Evolutionary conservation across 257 asterid species (phyloP), one percentile per base, ranked within the genome.

Genomic region (Cynanchum wilfordii): DNA sequence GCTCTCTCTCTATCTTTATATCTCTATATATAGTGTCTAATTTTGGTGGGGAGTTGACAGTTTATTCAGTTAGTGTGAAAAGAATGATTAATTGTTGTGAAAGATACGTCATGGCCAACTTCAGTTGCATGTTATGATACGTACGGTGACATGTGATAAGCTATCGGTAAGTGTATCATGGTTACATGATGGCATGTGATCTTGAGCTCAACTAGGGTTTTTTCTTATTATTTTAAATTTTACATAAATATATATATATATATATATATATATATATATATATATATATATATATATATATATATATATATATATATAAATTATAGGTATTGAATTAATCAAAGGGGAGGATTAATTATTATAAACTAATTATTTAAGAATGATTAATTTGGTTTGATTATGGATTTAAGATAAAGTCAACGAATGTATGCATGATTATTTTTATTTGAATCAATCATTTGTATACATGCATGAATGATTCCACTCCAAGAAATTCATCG

Each of bases 81-180:
- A 4, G 67, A 30, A 60, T 6, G 68, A 33, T 7, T 11, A 64
- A 13, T 17, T 30, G 22, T 64, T 2, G 24, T 29, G 0, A 36
- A 9, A 19, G 45, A 7, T 38, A 64, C 45, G 50, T 64, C 50
- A 20, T 64, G 2, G 69, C 50, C 69, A 17, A 64, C 29, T 36
- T 64, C 69, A 36, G 3, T 64, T 64, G 69, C 50, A 64, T 64
- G 69, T 64, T 17, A 64, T 64, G 69, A 64, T 64, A 64, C 69
- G 69, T 64, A 63, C 68, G 49, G 68, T 6, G 69, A 36, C 27
- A 33, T 64, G 49, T 64, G 12, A 64, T 64, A 64, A 19, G 69
- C 25, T 6, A 63, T 30, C 42, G 25, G 38, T 17, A 17, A 2
- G 47, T 8, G 19, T 3, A 4, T 54, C 12, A 16, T 30, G 24